Base-by-base conservation (phyloP, 2,329 filamentous ascomycete genomes). In the Penicillium nordicum region DNA sequence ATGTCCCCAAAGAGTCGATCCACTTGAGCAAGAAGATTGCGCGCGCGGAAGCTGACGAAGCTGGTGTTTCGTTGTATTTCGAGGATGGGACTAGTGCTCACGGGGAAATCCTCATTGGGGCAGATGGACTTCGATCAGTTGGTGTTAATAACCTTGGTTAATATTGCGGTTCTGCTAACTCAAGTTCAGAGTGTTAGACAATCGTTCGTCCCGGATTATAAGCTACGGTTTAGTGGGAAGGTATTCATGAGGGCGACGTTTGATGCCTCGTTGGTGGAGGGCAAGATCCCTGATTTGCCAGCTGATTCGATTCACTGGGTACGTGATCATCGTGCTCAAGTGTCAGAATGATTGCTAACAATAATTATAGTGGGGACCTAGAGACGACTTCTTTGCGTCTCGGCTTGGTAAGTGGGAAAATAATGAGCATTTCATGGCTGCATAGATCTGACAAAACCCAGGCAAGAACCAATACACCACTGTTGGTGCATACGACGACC, bases 41-140 rank as follows among this genome's bases (percentile, higher is more conserved):
- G 9, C 70, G 65, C 3, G 75, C 78, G 1, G 62, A 69, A 23
- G 68, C 67, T 6, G 67, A 73, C 16, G 64, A 66, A 0, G 48
- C 67, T 41, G 63, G 72, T 1, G 67, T 75, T 0, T 65, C 55
- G 16, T 55, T 83, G 0, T 63, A 63, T 27, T 84, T 84, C 61
- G 68, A 73, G n/a, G 81, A 84, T 61, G 80, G 78, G 6, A 76
- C 73, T 0, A 71, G 65, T 3, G 71, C 71, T 0, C 64, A 67
- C 0, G 79, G 78, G 0, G 79, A 84, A 59, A 65, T 82, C 40
- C 63, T 83, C 25, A 73, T 84, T 16, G 81, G 80, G 1, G 78
- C 80, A 0, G 81, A 84, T 64, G 82, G 82, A 38, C 78, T 84
- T 45, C 78, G 80, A 61, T 82, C 79, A 21, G 69, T 73, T 2